phyloP scores from a whole-genome alignment of 192 early-diverging fungal species.

The Coemansia sp. region DNA sequence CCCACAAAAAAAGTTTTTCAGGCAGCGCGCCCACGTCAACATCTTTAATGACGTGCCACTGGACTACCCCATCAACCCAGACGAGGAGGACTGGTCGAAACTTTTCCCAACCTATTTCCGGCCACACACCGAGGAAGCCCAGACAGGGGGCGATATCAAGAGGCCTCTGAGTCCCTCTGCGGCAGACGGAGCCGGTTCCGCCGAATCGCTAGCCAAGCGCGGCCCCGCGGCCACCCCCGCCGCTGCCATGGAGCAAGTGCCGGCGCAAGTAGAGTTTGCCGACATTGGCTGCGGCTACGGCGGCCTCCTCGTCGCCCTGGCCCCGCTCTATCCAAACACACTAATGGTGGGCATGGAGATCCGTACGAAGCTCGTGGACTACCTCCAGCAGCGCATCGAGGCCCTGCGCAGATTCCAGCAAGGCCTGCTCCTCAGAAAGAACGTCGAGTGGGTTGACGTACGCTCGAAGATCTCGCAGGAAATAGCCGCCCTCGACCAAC shows the following conservation, averaged over 20 bases:
- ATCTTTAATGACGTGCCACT: constrained; percentile 94
- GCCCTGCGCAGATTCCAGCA: constrained; percentile 72
- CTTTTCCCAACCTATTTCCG: constrained; percentile 75
- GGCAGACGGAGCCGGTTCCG: not conserved
- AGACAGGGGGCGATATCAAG: constrained; percentile 18
- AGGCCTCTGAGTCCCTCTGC: constrained; percentile 21
- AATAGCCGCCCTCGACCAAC: constrained; percentile 18
- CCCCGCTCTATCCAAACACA: constrained; percentile 88
- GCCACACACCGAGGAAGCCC: not conserved
- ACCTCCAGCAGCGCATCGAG: constrained; percentile 85
- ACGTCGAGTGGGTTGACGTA: constrained; percentile 45
- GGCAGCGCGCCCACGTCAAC: constrained; percentile 95
- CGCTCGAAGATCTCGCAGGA: constrained; percentile 48
- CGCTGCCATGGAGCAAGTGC: not conserved
- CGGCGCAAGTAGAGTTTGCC: constrained; percentile 81
- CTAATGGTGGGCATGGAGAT: constrained; percentile 99
- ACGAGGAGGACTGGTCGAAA: constrained; percentile 85
- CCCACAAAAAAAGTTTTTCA: constrained; percentile 78
- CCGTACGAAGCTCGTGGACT: constrained; percentile 91
- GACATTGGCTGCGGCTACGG: constrained; percentile 99
- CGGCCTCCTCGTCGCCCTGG: constrained; percentile 82
- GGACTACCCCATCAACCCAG: constrained; percentile 82
- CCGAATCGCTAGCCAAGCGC: constrained; percentile 20
- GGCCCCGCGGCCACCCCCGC: constrained; percentile 11
- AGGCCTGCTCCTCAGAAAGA: constrained; percentile 11